Evolutionary conservation across 345 rosid genomes (phyloP), one percentile per base, ranked within the genome.

Genomic region (Eucalyptus marginata): DNA sequence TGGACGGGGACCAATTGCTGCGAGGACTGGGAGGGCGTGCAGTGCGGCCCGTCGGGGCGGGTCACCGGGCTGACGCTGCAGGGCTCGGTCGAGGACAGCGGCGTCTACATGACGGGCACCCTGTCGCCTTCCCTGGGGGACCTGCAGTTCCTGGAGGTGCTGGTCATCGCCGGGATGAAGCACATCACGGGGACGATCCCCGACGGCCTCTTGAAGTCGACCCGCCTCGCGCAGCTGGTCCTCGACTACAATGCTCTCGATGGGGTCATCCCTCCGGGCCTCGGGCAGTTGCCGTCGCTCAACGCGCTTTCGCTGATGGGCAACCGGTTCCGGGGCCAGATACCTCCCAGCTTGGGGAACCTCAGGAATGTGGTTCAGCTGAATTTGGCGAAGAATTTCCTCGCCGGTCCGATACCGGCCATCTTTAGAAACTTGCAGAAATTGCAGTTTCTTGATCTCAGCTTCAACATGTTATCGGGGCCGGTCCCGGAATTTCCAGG

Each of bases 21-120:
- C 49, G 91, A 92, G 71, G 98, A 95, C 47, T 97, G 99, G 99
- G 99, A 95, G 89, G 99, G 99, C 83, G 96, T 97, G 88, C 92
- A 91, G 89, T 97, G 99, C 88, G 92, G 94, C 89, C 91, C 93
- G 36, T 94, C 96, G 2, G 99, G 99, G 25, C 93, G 95, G 90
- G 98, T 97, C 90, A 93, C 95, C 84, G 44, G 49, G 13, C 90
- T 97, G 93, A 92, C 91, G 54, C 88, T 97, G 88, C 95, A 88
- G 91, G 92, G 92, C 47, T 89, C 96, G 3, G 92, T 87, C 3
- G 93, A 91, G 64, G 98, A 94, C 52, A 89, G 89, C 76, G 88
- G 88, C 68, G 64, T 92, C 80, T 96, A 94, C 93, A 96, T 97
- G 99, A 95, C 49, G 91, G 99, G 99, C 87, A 93, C 92, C 79